These are phyloP conservation scores for Phytophthora boehmeriae DNA, from an alignment of 352 stramenopile species.

Conservation along the genomic window DNA sequence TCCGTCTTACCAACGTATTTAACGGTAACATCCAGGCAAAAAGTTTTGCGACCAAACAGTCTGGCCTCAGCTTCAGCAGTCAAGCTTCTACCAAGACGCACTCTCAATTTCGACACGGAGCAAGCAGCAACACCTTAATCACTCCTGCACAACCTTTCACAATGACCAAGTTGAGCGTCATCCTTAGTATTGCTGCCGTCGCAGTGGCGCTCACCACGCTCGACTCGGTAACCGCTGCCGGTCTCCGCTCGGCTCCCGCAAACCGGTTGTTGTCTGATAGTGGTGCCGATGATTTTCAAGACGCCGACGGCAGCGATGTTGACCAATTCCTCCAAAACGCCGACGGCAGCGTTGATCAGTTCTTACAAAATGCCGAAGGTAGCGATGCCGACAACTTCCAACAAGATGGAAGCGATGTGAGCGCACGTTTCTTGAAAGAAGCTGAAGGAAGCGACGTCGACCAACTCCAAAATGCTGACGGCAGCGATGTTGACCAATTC, in stretches of 20 bases:
- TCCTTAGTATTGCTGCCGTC: conserved; percentile 23
- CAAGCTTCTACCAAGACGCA: no score
- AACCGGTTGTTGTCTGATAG: conserved; percentile 3
- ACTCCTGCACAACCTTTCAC: no score
- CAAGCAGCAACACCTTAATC: no score
- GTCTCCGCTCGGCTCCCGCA: conserved; percentile 9
- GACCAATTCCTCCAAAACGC: conserved; percentile 7
- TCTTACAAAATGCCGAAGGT: conserved; percentile 12
- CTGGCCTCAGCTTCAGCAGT: no score
- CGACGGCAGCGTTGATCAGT: conserved; percentile 15
- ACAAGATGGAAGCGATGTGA: conserved; percentile 5
- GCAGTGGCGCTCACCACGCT: conserved; percentile 15
- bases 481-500: conserved; percentile 4
- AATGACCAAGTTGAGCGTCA: conserved; percentile 36
- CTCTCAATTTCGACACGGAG: conserved; percentile 22
- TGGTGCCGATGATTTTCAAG: conserved; percentile 10
- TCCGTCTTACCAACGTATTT: no score
- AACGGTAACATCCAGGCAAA: no score
- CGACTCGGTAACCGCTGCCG: conserved; percentile 15
- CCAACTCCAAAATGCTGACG: conserved; percentile 11
- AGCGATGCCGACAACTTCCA: neutral
- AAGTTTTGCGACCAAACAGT: neutral
- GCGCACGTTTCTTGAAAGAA: conserved; percentile 10
- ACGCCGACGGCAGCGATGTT: conserved; percentile 9
- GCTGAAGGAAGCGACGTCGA: conserved; percentile 10